Evolutionary conservation across 257 asterid genomes (phyloP).

Genomic region (Solanum acaule): DNA sequence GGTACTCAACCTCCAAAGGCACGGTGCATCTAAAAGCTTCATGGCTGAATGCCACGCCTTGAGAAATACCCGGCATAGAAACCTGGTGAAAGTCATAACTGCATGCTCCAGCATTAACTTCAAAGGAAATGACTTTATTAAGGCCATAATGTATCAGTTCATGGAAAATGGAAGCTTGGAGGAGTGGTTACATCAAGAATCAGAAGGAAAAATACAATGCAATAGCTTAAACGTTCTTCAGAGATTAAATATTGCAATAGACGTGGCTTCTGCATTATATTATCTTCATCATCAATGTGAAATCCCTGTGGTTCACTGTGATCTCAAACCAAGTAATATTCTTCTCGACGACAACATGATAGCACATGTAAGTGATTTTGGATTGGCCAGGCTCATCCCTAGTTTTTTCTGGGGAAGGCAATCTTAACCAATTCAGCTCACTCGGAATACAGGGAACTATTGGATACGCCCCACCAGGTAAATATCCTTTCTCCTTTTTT

Average conservation of each 20-base stretch:
- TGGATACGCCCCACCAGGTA: background rate
- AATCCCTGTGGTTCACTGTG: slow-evolving; percentile 30
- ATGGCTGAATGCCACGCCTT: slow-evolving; percentile 32
- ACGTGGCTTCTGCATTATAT: slow-evolving; percentile 30
- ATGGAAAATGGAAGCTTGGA: slow-evolving; percentile 48
- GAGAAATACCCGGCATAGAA: slow-evolving; percentile 25
- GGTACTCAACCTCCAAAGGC: slow-evolving; percentile 27
- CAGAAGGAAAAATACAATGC: background rate
- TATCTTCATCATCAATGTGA: slow-evolving; percentile 37
- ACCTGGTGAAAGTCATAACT: slow-evolving; percentile 39
- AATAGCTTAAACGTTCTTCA: slow-evolving; percentile 20
- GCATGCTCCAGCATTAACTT: slow-evolving; percentile 40
- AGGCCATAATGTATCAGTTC: slow-evolving; percentile 28
- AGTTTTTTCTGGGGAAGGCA: background rate
- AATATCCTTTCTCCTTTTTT: background rate
- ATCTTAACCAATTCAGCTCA: background rate
- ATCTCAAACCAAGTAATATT: background rate
- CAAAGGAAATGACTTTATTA: slow-evolving; percentile 29
- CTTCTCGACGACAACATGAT: background rate
- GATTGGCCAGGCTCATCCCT: background rate
- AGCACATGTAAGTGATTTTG: background rate
- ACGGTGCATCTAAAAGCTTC: slow-evolving; percentile 35
- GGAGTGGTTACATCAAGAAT: slow-evolving; percentile 31
- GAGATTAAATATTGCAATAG: background rate
- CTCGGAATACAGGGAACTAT: background rate